Evolutionary conservation across 169 alveolate genomes (phyloP).

Genomic region (Eimeria sp.): DNA sequence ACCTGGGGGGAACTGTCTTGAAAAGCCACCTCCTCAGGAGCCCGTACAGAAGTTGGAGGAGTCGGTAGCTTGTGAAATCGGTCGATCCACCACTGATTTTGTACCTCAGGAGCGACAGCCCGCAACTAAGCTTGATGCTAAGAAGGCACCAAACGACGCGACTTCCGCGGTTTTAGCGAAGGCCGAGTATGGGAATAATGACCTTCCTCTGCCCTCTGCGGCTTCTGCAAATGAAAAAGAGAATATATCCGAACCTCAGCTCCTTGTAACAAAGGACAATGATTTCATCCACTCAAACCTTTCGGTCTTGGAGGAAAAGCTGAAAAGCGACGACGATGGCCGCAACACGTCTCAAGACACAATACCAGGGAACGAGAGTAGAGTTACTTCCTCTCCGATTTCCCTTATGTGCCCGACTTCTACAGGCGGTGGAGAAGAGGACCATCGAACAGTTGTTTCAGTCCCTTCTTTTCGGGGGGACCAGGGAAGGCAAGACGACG

Average conservation of each 20-base stretch:
- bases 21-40: neutral
- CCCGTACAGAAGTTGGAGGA: neutral
- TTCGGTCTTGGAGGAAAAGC: neutral
- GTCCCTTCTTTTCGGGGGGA: neutral
- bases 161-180: neutral
- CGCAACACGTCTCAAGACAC: constrained; percentile 50
- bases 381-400: constrained; percentile 5
- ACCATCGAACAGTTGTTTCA: constrained; percentile 14
- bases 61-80: neutral
- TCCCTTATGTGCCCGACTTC: constrained; percentile 12
- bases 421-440: constrained; percentile 15
- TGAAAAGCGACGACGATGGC: neutral
- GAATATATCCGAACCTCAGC: neutral
- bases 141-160: neutral
- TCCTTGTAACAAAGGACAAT: neutral
- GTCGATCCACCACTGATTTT: neutral
- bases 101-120: neutral
- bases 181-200: neutral
- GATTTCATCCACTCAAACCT: neutral
- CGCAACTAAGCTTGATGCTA: neutral
- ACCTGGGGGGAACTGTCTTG: neutral
- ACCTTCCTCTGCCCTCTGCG: neutral
- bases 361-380: constrained; percentile 7
- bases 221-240: neutral
- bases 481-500: neutral